Evolutionary conservation across 2,329 filamentous ascomycete genomes (phyloP).

Genomic region (Blastomyces percursus): DNA sequence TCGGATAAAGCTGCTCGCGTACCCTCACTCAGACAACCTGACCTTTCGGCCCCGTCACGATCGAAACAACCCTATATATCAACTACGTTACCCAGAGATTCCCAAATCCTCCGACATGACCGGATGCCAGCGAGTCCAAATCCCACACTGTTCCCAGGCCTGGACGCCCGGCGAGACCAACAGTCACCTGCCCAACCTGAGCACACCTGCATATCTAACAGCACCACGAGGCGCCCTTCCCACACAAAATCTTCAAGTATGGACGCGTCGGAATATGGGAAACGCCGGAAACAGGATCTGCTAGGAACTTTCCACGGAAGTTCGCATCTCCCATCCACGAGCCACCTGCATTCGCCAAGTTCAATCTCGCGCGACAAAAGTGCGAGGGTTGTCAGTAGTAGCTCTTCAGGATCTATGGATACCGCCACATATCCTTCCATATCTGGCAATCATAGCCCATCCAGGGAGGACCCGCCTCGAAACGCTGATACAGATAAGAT

Average conservation of each 20-base stretch:
- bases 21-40: slow-evolving; percentile 6
- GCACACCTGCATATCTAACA: neutral
- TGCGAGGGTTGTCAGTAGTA: slow-evolving; percentile 5
- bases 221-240: neutral
- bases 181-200: neutral
- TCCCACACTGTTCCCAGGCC: slow-evolving; percentile 15
- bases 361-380: neutral
- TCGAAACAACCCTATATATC: slow-evolving; percentile 11
- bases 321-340: neutral
- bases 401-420: slow-evolving; percentile 10
- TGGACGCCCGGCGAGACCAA: slow-evolving; percentile 4
- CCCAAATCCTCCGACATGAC: slow-evolving; percentile 18
- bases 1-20: neutral
- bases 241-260: slow-evolving; percentile 16
- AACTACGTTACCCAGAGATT: slow-evolving; percentile 24
- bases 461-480: slow-evolving; percentile 9
- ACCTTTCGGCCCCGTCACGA: slow-evolving; percentile 9
- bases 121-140: slow-evolving; percentile 19
- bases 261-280: slow-evolving; percentile 12
- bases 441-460: slow-evolving; percentile 7
- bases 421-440: slow-evolving; percentile 5
- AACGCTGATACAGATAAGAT: slow-evolving; percentile 25
- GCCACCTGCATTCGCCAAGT: neutral
- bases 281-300: slow-evolving; percentile 4
- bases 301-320: slow-evolving; percentile 3